A percentile compares a stretch with the other conserved stretches of the same genome.
phyloP scores from a whole-genome alignment of 352 stramenopile species.

The Halophytophthora polymorphica region DNA sequence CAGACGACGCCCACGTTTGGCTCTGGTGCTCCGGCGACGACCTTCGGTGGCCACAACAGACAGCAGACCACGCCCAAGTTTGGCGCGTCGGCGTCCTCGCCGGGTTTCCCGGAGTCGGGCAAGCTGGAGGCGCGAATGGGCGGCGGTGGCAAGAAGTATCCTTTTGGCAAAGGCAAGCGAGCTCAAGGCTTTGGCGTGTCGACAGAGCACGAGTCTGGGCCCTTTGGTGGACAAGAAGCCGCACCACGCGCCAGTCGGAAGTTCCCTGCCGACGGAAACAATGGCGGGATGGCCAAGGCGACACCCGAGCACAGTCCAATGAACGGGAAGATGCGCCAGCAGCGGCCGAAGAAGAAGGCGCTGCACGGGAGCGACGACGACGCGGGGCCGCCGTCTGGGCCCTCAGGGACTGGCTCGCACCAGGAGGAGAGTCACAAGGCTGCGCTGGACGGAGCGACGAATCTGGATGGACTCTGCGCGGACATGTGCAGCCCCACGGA shows the following conservation, averaged over 20 bases:
- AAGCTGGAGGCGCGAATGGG: constrained; percentile 31
- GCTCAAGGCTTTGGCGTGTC: constrained; percentile 9
- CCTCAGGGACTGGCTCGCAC: neutral
- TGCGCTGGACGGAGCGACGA: constrained; percentile 53
- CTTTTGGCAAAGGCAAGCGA: constrained; percentile 20
- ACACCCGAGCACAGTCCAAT: constrained; percentile 9
- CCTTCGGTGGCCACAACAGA: constrained; percentile 19
- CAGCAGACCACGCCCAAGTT: constrained; percentile 16
- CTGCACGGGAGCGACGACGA: constrained; percentile 21
- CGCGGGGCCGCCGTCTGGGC: constrained; percentile 2
- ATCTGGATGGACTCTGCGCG: constrained; percentile 70
- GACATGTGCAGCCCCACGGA: constrained; percentile 86
- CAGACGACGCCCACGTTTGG: constrained; percentile 15
- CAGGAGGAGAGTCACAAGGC: constrained; percentile 43
- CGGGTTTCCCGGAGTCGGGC: constrained; percentile 10
- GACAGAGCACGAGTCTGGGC: constrained; percentile 6
- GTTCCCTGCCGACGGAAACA: constrained; percentile 2
- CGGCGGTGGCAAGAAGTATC: constrained; percentile 27
- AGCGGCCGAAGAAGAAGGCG: constrained; percentile 24
- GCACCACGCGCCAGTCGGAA: constrained; percentile 9
- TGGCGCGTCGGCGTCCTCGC: constrained; percentile 16
- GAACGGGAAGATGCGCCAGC: constrained; percentile 24
- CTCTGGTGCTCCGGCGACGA: constrained; percentile 14
- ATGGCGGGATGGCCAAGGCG: constrained; percentile 3
- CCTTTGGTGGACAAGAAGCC: constrained; percentile 12